Percentiles rank a stretch among this genome's conserved stretches.
phyloP scores from a whole-genome alignment of 345 rosid genomes.

The Linum lewisii region DNA sequence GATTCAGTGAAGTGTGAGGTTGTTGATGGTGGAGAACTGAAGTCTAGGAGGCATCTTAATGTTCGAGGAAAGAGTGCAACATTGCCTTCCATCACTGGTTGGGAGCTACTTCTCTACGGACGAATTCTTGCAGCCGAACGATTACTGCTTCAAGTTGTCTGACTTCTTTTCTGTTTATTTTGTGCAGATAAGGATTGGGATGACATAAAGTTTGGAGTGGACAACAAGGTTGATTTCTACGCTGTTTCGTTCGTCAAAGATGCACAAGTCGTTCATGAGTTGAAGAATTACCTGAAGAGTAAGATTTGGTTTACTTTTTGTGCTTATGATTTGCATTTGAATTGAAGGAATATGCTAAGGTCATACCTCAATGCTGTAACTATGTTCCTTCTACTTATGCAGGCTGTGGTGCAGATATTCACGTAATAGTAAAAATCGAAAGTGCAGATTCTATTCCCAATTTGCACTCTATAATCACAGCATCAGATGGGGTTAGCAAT shows the following conservation, averaged over 20 bases:
- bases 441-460: conserved; percentile 97
- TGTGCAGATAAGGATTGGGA: conserved; percentile 97
- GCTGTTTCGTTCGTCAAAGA: conserved; percentile 98
- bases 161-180: conserved; percentile 5
- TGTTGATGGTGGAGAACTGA: conserved; percentile 97
- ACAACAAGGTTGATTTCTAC: conserved; percentile 88
- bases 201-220: conserved; percentile 96
- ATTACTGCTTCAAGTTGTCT: background rate
- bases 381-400: conserved; percentile 16
- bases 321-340: background rate
- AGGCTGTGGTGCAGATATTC: conserved; percentile 83
- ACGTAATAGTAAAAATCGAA: conserved; percentile 83
- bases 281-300: conserved; percentile 86
- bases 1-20: conserved; percentile 94
- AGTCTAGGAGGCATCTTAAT: conserved; percentile 93
- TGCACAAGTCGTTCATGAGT: conserved; percentile 96
- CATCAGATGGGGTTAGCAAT: conserved; percentile 87
- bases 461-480: conserved; percentile 90
- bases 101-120: conserved; percentile 11
- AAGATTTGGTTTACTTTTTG: conserved; percentile 4
- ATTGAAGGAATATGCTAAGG: background rate
- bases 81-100: conserved; percentile 93
- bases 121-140: background rate
- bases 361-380: conserved; percentile 8
- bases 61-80: conserved; percentile 99